A percentile compares a stretch with the other conserved stretches of the same genome.
phyloP scores from a whole-genome alignment of 2,329 filamentous ascomycete species.

The Hypoxylon sp. region DNA sequence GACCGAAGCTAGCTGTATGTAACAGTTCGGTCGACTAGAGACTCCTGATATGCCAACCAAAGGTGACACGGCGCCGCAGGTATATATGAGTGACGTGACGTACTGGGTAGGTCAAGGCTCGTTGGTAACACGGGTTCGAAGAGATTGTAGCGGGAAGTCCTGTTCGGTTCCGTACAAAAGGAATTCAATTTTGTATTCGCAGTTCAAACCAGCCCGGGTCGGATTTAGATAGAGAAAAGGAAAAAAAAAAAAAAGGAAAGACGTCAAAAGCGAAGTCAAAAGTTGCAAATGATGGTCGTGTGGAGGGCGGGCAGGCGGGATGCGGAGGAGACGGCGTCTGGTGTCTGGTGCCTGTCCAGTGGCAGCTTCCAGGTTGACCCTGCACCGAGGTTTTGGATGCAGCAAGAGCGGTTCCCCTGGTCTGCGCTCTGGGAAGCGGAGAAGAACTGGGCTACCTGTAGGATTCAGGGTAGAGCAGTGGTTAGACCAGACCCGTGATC shows the following conservation, averaged over 20 bases:
- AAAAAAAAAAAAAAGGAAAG: slow-evolving; percentile 8
- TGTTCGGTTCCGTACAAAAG: slow-evolving; percentile 20
- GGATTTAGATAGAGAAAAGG: background rate
- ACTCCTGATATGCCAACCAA: slow-evolving; percentile 21
- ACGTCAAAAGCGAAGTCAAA: no score
- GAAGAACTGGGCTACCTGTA: slow-evolving; percentile 26
- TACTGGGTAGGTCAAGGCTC: slow-evolving; percentile 15
- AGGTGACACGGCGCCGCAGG: slow-evolving; percentile 30
- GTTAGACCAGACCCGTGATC: background rate
- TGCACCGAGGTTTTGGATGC: slow-evolving; percentile 19
- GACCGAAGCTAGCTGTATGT: slow-evolving; percentile 41
- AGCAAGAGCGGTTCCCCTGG: slow-evolving; percentile 11
- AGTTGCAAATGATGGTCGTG: slow-evolving; percentile 25
- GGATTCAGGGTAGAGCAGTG: no score
- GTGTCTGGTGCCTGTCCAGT: slow-evolving; percentile 33
- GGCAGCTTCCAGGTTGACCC: no score
- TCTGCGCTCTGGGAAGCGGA: slow-evolving; percentile 22
- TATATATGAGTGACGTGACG: slow-evolving; percentile 24
- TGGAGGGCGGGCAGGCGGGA: slow-evolving; percentile 1
- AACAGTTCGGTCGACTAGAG: slow-evolving; percentile 33
- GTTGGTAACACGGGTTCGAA: slow-evolving; percentile 16
- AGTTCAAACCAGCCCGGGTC: slow-evolving; percentile 7
- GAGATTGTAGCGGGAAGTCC: slow-evolving; percentile 5
- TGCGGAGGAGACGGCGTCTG: slow-evolving; percentile 12
- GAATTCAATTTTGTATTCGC: slow-evolving; percentile 16